Evolutionary conservation across 768 basidiomycete genomes (phyloP).

Genomic region (Boletus bicolor): DNA sequence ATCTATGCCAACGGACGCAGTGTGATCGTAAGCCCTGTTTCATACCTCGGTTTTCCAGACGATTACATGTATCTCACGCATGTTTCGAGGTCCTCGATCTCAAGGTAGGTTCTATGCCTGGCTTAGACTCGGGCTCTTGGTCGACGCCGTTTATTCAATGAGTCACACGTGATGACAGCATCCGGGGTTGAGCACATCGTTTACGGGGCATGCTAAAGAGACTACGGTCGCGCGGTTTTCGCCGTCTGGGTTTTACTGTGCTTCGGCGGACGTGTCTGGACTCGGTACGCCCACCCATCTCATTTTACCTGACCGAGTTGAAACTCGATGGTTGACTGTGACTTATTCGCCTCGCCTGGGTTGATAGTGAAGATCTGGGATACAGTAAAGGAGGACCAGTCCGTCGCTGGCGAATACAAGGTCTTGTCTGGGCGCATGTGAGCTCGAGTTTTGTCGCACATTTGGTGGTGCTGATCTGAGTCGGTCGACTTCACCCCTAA

Average conservation of each 20-base stretch:
- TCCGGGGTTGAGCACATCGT: slow-evolving; percentile 57
- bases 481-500: neutral
- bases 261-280: slow-evolving; percentile 81
- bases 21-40: slow-evolving; percentile 66
- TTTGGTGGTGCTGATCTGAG: neutral
- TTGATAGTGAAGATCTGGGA: slow-evolving; percentile 89
- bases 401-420: slow-evolving; percentile 77
- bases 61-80: neutral
- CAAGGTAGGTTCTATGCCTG: slow-evolving; percentile 47
- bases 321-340: neutral
- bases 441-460: slow-evolving; percentile 1
- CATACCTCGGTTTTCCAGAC: neutral
- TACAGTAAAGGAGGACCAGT: slow-evolving; percentile 78
- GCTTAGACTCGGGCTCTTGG: neutral
- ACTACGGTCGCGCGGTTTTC: slow-evolving; percentile 89
- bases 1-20: slow-evolving; percentile 83
- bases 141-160: neutral
- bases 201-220: slow-evolving; percentile 78
- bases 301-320: neutral
- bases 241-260: slow-evolving; percentile 93
- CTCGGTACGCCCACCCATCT: slow-evolving; percentile 52
- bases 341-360: neutral
- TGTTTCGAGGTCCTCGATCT: slow-evolving; percentile 71
- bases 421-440: slow-evolving; percentile 73
- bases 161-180: slow-evolving; percentile 45